A percentile compares a stretch with the other conserved stretches of the same genome.
These are phyloP conservation scores for Gossypium gossypioides DNA, from an alignment of 441 rosid species.

Conservation along the genomic window DNA sequence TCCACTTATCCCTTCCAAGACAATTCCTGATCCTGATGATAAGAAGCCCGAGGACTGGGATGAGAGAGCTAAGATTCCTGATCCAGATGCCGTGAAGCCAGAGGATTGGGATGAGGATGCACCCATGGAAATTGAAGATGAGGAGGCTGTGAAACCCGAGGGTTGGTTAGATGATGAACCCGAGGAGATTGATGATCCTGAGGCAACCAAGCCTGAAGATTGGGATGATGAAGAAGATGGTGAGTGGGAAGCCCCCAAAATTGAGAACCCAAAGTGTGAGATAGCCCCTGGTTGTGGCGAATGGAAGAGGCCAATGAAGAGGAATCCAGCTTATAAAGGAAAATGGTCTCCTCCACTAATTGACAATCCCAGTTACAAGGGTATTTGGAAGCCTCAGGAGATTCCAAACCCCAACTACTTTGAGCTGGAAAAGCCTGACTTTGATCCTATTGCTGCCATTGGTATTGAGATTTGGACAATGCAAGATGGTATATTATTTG, in stretches of 20 bases:
- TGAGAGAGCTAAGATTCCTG: constrained; percentile 76
- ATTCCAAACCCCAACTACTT: constrained; percentile 83
- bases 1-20: constrained; percentile 72
- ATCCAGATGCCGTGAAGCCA: constrained; percentile 69
- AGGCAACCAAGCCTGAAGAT: constrained; percentile 88
- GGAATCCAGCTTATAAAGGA: constrained; percentile 88
- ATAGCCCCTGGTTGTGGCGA: constrained; percentile 84
- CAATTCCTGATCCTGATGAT: constrained; percentile 88
- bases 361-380: constrained; percentile 85
- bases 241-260: constrained; percentile 86
- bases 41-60: constrained; percentile 96
- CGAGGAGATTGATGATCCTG: constrained; percentile 90
- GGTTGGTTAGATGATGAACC: constrained; percentile 96
- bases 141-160: constrained; percentile 86
- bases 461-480: constrained; percentile 99
- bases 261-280: constrained; percentile 80
- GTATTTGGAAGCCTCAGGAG: constrained; percentile 82
- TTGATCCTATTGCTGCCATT: constrained; percentile 77
- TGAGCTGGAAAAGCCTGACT: constrained; percentile 69
- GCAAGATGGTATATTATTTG: constrained; percentile 93
- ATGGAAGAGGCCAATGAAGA: constrained; percentile 87
- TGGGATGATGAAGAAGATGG: constrained; percentile 99
- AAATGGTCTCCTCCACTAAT: constrained; percentile 85
- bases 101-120: constrained; percentile 98
- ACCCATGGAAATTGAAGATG: constrained; percentile 77